Percentiles rank a stretch among this genome's conserved stretches.
phyloP scores from a whole-genome alignment of 352 stramenopile genomes.

The Phytophthora fragariae region DNA sequence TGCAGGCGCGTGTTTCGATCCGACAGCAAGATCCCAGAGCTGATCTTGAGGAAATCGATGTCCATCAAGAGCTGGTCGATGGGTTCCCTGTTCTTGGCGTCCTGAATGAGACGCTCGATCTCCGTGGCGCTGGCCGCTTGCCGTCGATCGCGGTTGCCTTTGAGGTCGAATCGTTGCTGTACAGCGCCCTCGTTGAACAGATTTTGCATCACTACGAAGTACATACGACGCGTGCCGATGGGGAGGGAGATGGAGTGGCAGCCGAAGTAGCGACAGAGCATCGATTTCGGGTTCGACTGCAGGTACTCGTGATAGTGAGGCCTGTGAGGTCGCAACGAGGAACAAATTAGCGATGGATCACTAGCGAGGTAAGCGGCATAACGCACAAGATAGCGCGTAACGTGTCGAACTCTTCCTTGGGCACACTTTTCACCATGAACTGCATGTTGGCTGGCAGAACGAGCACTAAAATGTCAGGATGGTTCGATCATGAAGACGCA shows the following conservation, averaged over 20 bases:
- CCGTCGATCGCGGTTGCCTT: conserved; percentile 80
- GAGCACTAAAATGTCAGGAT: background rate
- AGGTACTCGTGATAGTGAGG: conserved; percentile 86
- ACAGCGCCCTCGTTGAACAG: conserved; percentile 82
- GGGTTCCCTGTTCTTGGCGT: conserved; percentile 58
- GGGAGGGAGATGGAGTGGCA: conserved; percentile 88
- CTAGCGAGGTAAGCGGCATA: background rate
- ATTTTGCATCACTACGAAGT: conserved; percentile 92
- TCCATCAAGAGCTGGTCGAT: conserved; percentile 88
- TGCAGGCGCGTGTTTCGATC: conserved; percentile 48
- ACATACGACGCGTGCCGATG: conserved; percentile 86
- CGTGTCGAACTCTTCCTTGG: conserved; percentile 86
- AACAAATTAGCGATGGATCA: conserved; percentile 1
- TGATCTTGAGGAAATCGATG: conserved; percentile 88
- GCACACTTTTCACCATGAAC: conserved; percentile 91
- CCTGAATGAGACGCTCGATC: conserved; percentile 72
- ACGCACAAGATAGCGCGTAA: conserved; percentile 80
- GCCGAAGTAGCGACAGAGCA: conserved; percentile 85
- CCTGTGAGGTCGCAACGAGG: conserved; percentile 28
- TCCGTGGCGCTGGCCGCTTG: conserved; percentile 70
- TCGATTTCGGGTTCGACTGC: conserved; percentile 73
- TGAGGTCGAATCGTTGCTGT: conserved; percentile 86
- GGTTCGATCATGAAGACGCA: background rate
- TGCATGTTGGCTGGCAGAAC: conserved; percentile 72
- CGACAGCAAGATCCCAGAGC: conserved; percentile 61